A percentile compares a stretch with the other conserved stretches of the same genome.
Conservation (phyloP, 2,329 filamentous ascomycete species). For the Aspergillus sp. region DNA sequence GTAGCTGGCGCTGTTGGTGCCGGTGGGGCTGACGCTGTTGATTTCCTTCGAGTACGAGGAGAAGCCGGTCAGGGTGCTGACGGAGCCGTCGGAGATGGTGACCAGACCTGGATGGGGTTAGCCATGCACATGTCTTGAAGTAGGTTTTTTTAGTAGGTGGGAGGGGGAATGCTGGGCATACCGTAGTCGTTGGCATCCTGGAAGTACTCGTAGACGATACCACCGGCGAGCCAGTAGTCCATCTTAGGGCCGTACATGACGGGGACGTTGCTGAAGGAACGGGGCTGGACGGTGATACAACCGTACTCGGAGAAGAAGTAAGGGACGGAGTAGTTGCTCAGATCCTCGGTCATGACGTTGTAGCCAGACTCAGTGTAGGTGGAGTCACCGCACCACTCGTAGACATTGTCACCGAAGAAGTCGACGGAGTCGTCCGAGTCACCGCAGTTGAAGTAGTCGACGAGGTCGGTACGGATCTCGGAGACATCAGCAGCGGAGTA, state of each 20-base stretch:
- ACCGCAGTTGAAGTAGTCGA: conserved; percentile 92
- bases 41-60: conserved; percentile 69
- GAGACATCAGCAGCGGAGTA: conserved; percentile 93
- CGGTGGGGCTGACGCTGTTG: conserved; percentile 64
- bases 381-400: conserved; percentile 93
- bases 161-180: conserved; percentile 35
- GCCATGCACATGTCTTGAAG: too few relatives aligned
- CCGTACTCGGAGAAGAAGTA: conserved; percentile 98
- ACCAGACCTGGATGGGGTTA: conserved; percentile 28
- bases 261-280: conserved; percentile 79
- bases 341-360: conserved; percentile 77
- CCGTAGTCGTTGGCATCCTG: conserved; percentile 86
- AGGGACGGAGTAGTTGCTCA: conserved; percentile 82
- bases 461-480: conserved; percentile 75
- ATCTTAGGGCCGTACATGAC: conserved; percentile 79
- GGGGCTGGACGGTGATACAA: conserved; percentile 74
- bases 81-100: conserved; percentile 66
- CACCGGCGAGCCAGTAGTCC: conserved; percentile 83
- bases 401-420: conserved; percentile 99
- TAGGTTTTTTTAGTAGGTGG: too few relatives aligned
- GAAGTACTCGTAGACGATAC: conserved; percentile 98
- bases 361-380: conserved; percentile 76
- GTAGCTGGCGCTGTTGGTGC: conserved; percentile 68
- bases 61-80: conserved; percentile 72
- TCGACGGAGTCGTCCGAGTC: conserved; percentile 69